Conservation (phyloP, 2,329 filamentous ascomycete species). For the Dactylellina haptotyla region DNA sequence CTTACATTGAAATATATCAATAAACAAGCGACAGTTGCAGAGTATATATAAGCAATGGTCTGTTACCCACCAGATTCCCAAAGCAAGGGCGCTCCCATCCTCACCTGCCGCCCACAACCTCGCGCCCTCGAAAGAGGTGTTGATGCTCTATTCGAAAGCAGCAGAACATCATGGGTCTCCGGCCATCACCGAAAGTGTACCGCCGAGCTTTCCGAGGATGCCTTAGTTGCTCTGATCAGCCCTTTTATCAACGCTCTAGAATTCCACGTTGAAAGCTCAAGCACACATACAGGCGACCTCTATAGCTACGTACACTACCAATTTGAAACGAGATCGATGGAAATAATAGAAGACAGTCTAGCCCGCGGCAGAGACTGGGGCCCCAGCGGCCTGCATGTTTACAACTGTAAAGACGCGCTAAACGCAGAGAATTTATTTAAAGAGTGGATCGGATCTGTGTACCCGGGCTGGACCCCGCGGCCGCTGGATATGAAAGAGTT, state of each 20-base stretch:
- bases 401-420: slow-evolving; percentile 20
- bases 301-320: slow-evolving; percentile 16
- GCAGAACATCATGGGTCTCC: slow-evolving; percentile 20
- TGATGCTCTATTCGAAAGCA: slow-evolving; percentile 15
- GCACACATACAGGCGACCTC: neutral
- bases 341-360: neutral
- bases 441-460: slow-evolving; percentile 8
- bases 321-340: slow-evolving; percentile 12
- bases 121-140: neutral
- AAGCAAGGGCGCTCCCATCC: neutral
- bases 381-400: slow-evolving; percentile 20
- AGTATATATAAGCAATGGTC: slow-evolving; percentile 3
- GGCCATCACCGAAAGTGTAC: slow-evolving; percentile 29
- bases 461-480: slow-evolving; percentile 9
- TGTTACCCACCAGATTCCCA: slow-evolving; percentile 8
- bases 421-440: slow-evolving; percentile 26
- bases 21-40: neutral
- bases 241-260: neutral
- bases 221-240: neutral
- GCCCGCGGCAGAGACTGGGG: slow-evolving; percentile 7
- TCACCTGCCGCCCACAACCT: neutral
- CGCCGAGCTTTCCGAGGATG: slow-evolving; percentile 5
- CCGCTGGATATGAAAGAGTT: slow-evolving; percentile 2
- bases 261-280: slow-evolving; percentile 23
- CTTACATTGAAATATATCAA: neutral